Conservation (phyloP, 768 basidiomycete genomes). For the Pleurotus djamor region DNA sequence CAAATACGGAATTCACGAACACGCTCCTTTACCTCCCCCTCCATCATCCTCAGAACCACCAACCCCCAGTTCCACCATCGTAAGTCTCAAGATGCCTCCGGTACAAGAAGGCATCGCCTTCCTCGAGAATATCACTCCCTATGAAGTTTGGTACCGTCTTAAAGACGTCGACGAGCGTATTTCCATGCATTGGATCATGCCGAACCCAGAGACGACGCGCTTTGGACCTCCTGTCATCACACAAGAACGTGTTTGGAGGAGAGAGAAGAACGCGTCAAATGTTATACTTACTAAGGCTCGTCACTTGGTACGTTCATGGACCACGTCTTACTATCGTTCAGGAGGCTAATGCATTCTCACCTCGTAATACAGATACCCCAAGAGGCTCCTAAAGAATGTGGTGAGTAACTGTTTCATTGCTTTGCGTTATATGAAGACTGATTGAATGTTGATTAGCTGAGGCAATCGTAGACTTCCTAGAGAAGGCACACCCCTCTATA, state of each 20-base stretch:
- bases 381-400: neutral
- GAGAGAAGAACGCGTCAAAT: neutral
- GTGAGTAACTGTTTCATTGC: neutral
- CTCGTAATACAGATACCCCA: neutral
- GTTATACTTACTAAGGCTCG: neutral
- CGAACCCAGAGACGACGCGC: constrained; percentile 14
- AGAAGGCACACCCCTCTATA: neutral
- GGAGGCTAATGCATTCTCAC: neutral
- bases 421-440: neutral
- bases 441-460: neutral
- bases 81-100: constrained; percentile 63
- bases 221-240: neutral
- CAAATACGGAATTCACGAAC: constrained; percentile 48
- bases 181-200: constrained; percentile 53
- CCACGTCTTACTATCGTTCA: neutral
- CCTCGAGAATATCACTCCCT: constrained; percentile 39
- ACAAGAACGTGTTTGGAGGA: neutral
- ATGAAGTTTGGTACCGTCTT: constrained; percentile 40
- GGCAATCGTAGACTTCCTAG: neutral
- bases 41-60: neutral
- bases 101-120: constrained; percentile 67
- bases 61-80: constrained; percentile 29
- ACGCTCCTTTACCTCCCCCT: neutral
- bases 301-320: neutral
- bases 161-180: constrained; percentile 47